Base-by-base conservation (phyloP, 306 rosid species). In the Malus fusca region DNA sequence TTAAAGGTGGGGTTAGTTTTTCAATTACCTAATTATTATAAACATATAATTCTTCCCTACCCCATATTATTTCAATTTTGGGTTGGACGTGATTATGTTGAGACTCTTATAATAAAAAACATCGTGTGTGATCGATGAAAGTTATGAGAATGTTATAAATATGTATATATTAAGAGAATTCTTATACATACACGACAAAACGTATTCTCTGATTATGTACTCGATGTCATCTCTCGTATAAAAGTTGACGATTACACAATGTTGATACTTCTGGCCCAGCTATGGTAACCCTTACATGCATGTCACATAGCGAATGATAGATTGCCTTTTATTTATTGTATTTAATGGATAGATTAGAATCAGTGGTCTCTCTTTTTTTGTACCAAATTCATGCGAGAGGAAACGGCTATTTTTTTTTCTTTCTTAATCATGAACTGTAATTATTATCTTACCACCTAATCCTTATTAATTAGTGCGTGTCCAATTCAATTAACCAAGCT, bases 131-230 rank as follows among this genome's bases (percentile, higher is more conserved):
- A 46, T 14, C 21, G 21, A 48, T 48, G 55, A 48, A 48, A 48
- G 21, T 48, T 48, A 48, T 48, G 8, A 0, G 3, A 48, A 1
- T 15, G 21, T 48, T 5, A 46, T 5, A 46, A 46, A 46, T 4
- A 46, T 13, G 53, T 46, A 48, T 5, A 15, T 48, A 15, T 15
- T 48, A 15, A 6, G 55, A 48, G 18, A 48, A 15, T 14, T 15
- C 17, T 4, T 15, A 15, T 15, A 48, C 6, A 48, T 5, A 48
- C 3, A 48, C 3, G 3, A 48, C 8, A 15, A 5, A 18, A 48
- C 55, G 13, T 1, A 0, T 0, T 48, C 0, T 15, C 21, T 15
- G 8, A 14, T 48, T 48, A 0, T 11, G 21, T 48, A 18, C 2
- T 48, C 8, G 19, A 48, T 15, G 1, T 48, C 53, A 17, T 14